Percentiles rank a stretch among this genome's conserved stretches.
phyloP scores from a whole-genome alignment of 1,284 basidiomycete genomes.

The Porogramme epimiltina region DNA sequence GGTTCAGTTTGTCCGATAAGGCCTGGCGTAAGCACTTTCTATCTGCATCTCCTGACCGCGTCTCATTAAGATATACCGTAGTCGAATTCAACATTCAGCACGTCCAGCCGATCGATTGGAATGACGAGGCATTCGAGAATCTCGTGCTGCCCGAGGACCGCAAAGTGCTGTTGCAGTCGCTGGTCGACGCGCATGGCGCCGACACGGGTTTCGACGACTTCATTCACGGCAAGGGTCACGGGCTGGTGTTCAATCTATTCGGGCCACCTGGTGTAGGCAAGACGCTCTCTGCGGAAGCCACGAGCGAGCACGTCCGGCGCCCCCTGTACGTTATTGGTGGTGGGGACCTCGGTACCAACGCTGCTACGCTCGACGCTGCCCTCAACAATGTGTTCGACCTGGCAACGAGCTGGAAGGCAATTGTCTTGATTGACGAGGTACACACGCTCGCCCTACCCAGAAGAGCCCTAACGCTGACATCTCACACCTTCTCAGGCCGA shows the following conservation, averaged over 20 bases:
- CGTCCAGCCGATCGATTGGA: conserved; percentile 54
- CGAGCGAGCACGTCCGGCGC: conserved; percentile 57
- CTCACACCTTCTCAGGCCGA: conserved; percentile 21
- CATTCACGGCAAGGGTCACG: conserved; percentile 62
- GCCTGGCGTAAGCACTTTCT: conserved; percentile 48
- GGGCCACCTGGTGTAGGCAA: conserved; percentile 63
- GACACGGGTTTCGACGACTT: conserved; percentile 61
- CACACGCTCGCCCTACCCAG: background rate
- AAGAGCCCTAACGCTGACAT: background rate
- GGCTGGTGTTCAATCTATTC: conserved; percentile 60
- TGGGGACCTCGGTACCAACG: conserved; percentile 57
- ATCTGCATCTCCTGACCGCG: background rate
- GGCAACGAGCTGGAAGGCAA: conserved; percentile 63
- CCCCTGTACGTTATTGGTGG: conserved; percentile 62
- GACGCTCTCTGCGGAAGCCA: conserved; percentile 56
- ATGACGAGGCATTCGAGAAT: conserved; percentile 55
- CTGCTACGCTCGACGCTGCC: conserved; percentile 32
- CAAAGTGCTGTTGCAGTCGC: conserved; percentile 55
- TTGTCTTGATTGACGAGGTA: conserved; percentile 62
- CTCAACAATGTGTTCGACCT: conserved; percentile 39
- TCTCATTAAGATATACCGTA: conserved; percentile 19
- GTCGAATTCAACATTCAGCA: conserved; percentile 59
- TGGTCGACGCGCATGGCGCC: conserved; percentile 57
- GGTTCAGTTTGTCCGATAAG: conserved; percentile 59
- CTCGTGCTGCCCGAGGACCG: conserved; percentile 54